Base-by-base conservation (phyloP, 495 filamentous ascomycete species). In the Hypoxylon crocopeplum region DNA sequence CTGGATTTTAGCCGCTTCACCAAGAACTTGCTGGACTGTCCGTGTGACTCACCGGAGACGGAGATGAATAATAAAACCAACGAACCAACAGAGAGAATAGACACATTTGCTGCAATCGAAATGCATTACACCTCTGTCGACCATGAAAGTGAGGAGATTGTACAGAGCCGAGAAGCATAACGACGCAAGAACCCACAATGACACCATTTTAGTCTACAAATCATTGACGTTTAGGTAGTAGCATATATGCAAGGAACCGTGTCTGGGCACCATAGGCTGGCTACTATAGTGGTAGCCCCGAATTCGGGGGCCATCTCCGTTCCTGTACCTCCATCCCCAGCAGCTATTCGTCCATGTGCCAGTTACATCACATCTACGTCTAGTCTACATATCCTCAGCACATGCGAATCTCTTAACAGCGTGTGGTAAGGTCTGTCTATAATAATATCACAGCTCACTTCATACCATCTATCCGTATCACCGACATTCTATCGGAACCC, bases 141-240 rank as follows among this genome's bases (percentile, higher is more conserved):
- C 22, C n/a, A 11, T 38, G 16, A 20, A 38, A 3, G 24, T 30
- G 29, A 51, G 20, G 37, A 30, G 13, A 15, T 27, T 21, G 8
- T 22, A 29, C 17, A 44, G 37, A 38, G 11, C 13, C 10, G 20
- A 49, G 50, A 40, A 22, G 50, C 24, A 62, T 56, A 51, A 16
- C 52, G 39, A 16, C 25, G 12, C 2, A 13, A 30, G 32, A 44
- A 56, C 44, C 59, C 59, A 56, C 51, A 50, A 62, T 62, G 47
- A 45, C 59, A 62, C 36, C 59, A 62, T 62, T 62, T 62, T 62
- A 62, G 59, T 37, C 51, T 56, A 51, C 51, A 45, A 36, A 62
- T 37, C 44, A 61, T 42, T 55, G 38, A 61, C 44, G 3, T 24
- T 16, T 55, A 41, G 12, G 42, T 29, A 27, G 49, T 56, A 51